Evolutionary conservation across 208 protist genomes (phyloP).

Genomic region (Angomonas ambiguus): DNA sequence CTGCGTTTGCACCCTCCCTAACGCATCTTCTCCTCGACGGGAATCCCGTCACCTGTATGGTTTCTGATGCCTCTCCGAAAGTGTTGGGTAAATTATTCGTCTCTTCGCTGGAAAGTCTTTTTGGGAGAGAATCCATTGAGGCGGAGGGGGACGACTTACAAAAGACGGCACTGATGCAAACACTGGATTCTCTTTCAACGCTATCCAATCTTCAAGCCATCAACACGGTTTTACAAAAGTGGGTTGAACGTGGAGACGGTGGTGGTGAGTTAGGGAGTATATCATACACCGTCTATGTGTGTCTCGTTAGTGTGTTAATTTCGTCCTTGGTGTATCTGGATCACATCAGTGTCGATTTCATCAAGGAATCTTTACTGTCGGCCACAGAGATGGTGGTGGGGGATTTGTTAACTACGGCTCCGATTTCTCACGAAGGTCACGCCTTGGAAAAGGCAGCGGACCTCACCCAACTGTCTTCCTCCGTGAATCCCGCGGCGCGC

Average conservation of each 20-base stretch:
- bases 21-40: conserved; percentile 25
- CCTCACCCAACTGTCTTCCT: not conserved
- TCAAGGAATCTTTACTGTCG: not conserved
- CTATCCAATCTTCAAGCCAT: too few relatives aligned
- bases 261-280: too few relatives aligned
- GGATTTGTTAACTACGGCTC: too few relatives aligned
- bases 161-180: too few relatives aligned
- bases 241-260: too few relatives aligned
- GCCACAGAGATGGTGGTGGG: not conserved
- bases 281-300: not conserved
- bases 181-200: too few relatives aligned
- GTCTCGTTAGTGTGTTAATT: not conserved
- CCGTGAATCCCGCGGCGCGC: not conserved
- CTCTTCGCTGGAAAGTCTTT: too few relatives aligned
- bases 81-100: too few relatives aligned
- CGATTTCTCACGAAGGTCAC: too few relatives aligned
- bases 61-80: conserved; percentile 16
- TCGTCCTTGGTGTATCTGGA: not conserved
- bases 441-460: not conserved
- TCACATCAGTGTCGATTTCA: not conserved
- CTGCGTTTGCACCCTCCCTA: conserved; percentile 11
- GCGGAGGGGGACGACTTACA: too few relatives aligned
- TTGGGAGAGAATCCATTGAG: too few relatives aligned
- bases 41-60: conserved; percentile 20
- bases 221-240: too few relatives aligned